Percentiles rank a stretch among this genome's conserved stretches.
These are phyloP conservation scores for Lactifluus piperatus DNA, from an alignment of 768 basidiomycete genomes.

Conservation along the genomic window DNA sequence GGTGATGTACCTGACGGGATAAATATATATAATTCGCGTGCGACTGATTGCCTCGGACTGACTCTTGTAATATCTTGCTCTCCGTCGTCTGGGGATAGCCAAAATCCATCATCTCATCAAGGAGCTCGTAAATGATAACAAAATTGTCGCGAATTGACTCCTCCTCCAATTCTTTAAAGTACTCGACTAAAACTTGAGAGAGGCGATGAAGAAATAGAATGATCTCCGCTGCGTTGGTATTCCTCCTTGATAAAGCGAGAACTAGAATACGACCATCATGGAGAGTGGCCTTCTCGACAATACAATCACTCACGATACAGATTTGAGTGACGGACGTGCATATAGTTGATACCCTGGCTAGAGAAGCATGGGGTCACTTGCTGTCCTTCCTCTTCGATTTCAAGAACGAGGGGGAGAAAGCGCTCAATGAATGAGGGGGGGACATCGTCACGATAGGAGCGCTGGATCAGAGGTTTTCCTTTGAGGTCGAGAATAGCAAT, in stretches of 20 bases:
- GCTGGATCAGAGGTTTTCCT: conserved; percentile 95
- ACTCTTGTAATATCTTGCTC: conserved; percentile 98
- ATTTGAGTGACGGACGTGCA: conserved; percentile 98
- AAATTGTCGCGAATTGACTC: conserved; percentile 99
- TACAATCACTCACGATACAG: conserved; percentile 66
- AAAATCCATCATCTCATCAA: conserved; percentile 99
- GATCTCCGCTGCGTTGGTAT: conserved; percentile 91
- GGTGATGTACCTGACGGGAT: conserved; percentile 75
- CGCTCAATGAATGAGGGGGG: conserved; percentile 82
- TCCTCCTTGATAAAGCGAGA: conserved; percentile 90
- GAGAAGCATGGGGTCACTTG: conserved; percentile 97
- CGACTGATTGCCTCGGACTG: background rate
- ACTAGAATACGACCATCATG: conserved; percentile 39
- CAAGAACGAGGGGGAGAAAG: conserved; percentile 87
- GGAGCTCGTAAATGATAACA: conserved; percentile 96
- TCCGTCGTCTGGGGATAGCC: conserved; percentile 98
- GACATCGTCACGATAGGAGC: conserved; percentile 95
- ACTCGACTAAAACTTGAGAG: conserved; percentile 87
- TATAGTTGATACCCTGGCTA: conserved; percentile 90
- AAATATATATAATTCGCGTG: background rate
- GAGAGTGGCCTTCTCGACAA: background rate
- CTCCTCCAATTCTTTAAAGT: conserved; percentile 99
- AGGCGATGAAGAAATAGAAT: conserved; percentile 95
- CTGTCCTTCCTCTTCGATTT: conserved; percentile 95
- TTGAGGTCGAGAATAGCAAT: conserved; percentile 97